These are phyloP conservation scores for Rhodotorula mucilaginosa DNA, from an alignment of 1,284 basidiomycete species.

Conservation along the genomic window DNA sequence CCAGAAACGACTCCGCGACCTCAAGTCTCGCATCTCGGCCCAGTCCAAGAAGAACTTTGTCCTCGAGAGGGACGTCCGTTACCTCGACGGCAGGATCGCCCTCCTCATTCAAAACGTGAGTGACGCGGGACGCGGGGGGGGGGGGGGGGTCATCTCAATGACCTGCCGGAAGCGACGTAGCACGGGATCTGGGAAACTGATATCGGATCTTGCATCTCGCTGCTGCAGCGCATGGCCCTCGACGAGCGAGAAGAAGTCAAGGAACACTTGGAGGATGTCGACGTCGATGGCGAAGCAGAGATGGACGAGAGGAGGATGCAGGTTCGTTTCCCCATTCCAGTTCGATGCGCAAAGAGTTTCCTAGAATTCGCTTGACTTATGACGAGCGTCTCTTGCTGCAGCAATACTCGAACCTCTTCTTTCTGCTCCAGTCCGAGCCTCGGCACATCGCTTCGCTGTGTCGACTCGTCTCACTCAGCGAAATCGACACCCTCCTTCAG, in stretches of 20 bases:
- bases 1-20: slow-evolving; percentile 89
- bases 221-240: slow-evolving; percentile 46
- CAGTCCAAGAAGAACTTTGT: slow-evolving; percentile 99
- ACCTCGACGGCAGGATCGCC: slow-evolving; percentile 95
- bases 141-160: too few relatives aligned
- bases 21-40: slow-evolving; percentile 95
- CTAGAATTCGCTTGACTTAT: not conserved
- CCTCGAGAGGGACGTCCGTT: slow-evolving; percentile 94
- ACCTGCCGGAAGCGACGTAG: too few relatives aligned
- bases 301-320: slow-evolving; percentile 85
- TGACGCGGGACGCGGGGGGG: too few relatives aligned
- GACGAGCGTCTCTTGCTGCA: slow-evolving; percentile 49
- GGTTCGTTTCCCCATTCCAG: slow-evolving; percentile 38
- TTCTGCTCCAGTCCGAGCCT: slow-evolving; percentile 95
- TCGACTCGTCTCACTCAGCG: slow-evolving; percentile 89
- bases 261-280: slow-evolving; percentile 89
- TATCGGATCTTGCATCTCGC: not conserved
- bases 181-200: too few relatives aligned
- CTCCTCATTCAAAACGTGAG: slow-evolving; percentile 91
- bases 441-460: slow-evolving; percentile 94
- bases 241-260: slow-evolving; percentile 73
- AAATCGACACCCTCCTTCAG: slow-evolving; percentile 97
- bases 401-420: slow-evolving; percentile 98
- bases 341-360: not conserved
- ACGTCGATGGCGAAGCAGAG: slow-evolving; percentile 52